Base-by-base conservation (phyloP, 2,329 filamentous ascomycete genomes). In the Colletotrichum lini region DNA sequence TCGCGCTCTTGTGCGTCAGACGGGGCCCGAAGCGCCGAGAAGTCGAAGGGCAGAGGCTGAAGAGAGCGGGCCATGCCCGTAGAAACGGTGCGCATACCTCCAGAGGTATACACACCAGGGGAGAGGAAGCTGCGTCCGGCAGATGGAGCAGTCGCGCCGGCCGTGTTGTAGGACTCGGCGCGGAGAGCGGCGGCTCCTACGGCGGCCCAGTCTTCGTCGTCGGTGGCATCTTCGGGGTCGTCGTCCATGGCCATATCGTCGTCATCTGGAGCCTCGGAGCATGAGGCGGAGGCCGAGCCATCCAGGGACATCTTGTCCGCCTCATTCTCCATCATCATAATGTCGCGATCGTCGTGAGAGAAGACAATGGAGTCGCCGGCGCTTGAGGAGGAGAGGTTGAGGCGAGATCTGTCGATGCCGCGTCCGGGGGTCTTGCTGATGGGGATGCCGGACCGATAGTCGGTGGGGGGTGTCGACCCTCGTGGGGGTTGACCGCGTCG, bases 221-320 rank as follows among this genome's bases (percentile, higher is more conserved):
- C 96, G 30, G 96, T 98, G 71, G 94, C 89, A 78, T 98, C 94
- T 75, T 93, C 92, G 72, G 94, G 90, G 78, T 97, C 93, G 76
- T 94, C 92, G 76, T 91, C 91, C 84, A 91, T 89, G 82, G 80
- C 86, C 75, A 84, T 84, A 72, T 90, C 86, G 72, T 91, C 88
- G 70, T 93, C 92, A 65, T 91, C 90, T 52, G 89, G 89, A 21
- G 92, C 92, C 76, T 94, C 93, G 42, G 92, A 94, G 78, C 93
- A 95, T 15, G 93, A 95, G 60, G 90, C 92, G 63, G 91, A 93
- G 66, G 84, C 88, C 18, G 89, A 90, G 53, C 90, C 89, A 72
- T 94, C 92, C 78, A 93, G 88, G 72, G 95, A 98, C 96, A 98
- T 98, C 81, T 95, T 96, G 83, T 98, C 96, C 45, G 93, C 95